These are phyloP conservation scores for Alloteropsis angusta DNA, from an alignment of 202 grass and related monocot genomes.

Conservation along the genomic window DNA sequence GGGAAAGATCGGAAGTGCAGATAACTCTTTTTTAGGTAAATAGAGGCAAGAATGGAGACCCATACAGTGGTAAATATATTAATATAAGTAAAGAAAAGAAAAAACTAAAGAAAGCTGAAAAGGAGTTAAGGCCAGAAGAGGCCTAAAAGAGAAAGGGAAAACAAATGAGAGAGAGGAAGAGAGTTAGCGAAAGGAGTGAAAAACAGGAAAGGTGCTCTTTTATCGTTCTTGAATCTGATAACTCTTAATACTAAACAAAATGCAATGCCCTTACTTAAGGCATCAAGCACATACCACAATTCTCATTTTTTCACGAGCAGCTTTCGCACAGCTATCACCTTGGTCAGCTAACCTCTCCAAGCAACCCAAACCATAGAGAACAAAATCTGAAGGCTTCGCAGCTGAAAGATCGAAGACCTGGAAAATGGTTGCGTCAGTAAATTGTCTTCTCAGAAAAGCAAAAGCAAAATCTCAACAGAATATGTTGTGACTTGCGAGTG, in stretches of 20 bases:
- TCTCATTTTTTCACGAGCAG: slow-evolving; percentile 60
- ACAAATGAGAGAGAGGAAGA: not conserved
- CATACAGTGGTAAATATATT: not conserved
- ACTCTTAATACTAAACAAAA: not conserved
- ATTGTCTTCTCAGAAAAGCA: not conserved
- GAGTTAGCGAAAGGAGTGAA: not conserved
- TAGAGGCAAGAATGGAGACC: not conserved
- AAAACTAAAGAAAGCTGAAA: not conserved
- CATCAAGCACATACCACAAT: slow-evolving; percentile 63
- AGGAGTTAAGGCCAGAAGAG: not conserved
- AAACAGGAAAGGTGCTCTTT: not conserved
- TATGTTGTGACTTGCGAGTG: not conserved
- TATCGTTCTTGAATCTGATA: not conserved
- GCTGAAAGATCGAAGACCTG: slow-evolving; percentile 93
- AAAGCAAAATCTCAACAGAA: not conserved
- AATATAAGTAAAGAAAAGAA: not conserved
- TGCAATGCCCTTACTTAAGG: not conserved
- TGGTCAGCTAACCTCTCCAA: slow-evolving; percentile 74
- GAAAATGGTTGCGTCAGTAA: slow-evolving; percentile 10
- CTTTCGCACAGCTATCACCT: slow-evolving; percentile 61
- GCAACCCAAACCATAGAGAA: slow-evolving; percentile 73
- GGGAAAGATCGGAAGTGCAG: not conserved
- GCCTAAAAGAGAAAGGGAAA: not conserved
- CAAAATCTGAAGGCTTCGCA: slow-evolving; percentile 79
- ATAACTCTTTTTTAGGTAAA: not conserved